These are phyloP conservation scores for Solanum chmielewskii DNA, from an alignment of 257 asterid genomes.

Conservation along the genomic window DNA sequence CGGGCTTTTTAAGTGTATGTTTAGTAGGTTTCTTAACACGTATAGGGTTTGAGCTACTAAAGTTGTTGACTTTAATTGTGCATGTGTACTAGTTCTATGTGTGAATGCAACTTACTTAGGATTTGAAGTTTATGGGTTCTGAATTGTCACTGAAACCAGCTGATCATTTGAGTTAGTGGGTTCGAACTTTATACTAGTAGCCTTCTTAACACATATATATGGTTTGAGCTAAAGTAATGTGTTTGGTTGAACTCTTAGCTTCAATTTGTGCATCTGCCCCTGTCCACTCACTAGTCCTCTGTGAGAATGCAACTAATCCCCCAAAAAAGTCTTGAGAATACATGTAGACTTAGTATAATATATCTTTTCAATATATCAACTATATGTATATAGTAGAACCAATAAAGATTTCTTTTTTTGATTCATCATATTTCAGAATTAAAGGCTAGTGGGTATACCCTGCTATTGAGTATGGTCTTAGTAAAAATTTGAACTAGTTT, in stretches of 20 bases:
- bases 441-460: background rate
- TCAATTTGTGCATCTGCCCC: background rate
- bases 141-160: background rate
- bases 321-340: background rate
- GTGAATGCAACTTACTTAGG: background rate
- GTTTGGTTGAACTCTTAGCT: background rate
- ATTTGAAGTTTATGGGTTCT: background rate
- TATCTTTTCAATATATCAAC: background rate
- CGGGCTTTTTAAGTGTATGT: background rate
- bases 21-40: background rate
- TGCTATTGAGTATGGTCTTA: background rate
- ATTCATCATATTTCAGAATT: background rate
- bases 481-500: background rate
- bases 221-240: background rate
- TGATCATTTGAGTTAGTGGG: background rate
- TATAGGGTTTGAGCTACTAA: background rate
- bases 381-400: background rate
- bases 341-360: background rate
- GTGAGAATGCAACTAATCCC: background rate
- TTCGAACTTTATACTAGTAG: background rate
- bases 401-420: background rate
- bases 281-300: background rate
- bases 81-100: background rate
- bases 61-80: background rate
- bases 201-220: background rate